These are phyloP conservation scores for Hypoxylon perforatum DNA, from an alignment of 495 filamentous ascomycete species.

Conservation along the genomic window DNA sequence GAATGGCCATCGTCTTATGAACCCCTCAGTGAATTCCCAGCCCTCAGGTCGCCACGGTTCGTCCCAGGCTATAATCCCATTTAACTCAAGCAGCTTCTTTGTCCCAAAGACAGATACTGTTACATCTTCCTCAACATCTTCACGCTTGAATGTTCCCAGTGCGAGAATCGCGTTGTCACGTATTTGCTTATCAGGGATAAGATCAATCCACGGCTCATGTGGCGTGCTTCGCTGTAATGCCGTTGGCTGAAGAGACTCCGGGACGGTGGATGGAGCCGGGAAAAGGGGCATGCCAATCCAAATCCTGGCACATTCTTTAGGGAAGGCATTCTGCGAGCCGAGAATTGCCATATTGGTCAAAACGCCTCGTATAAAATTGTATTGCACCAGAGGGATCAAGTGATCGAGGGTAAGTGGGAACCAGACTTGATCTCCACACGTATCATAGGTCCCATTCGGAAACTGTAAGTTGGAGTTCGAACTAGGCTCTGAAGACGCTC, in stretches of 20 bases:
- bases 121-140: slow-evolving; percentile 57
- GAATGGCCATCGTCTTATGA: slow-evolving; percentile 56
- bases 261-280: slow-evolving; percentile 38
- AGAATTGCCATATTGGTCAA: slow-evolving; percentile 47
- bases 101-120: slow-evolving; percentile 18
- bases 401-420: slow-evolving; percentile 51
- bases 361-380: slow-evolving; percentile 49
- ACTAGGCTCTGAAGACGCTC: not conserved
- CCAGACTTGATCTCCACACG: not conserved
- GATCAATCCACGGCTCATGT: slow-evolving; percentile 66
- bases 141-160: slow-evolving; percentile 55
- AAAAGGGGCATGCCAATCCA: slow-evolving; percentile 32
- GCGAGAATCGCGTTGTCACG: slow-evolving; percentile 62
- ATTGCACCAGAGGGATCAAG: slow-evolving; percentile 48
- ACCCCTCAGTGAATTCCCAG: slow-evolving; percentile 60
- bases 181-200: slow-evolving; percentile 62
- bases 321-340: slow-evolving; percentile 21
- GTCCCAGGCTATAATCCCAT: slow-evolving; percentile 58
- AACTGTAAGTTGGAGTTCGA: not conserved
- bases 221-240: slow-evolving; percentile 51
- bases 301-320: slow-evolving; percentile 18
- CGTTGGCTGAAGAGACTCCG: slow-evolving; percentile 60
- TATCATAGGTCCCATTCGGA: not conserved
- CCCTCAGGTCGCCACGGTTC: slow-evolving; percentile 52
- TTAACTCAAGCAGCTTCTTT: slow-evolving; percentile 16